Evolutionary conservation across 1,284 basidiomycete genomes (phyloP).

Genomic region (Rhodotorula glutinis): DNA sequence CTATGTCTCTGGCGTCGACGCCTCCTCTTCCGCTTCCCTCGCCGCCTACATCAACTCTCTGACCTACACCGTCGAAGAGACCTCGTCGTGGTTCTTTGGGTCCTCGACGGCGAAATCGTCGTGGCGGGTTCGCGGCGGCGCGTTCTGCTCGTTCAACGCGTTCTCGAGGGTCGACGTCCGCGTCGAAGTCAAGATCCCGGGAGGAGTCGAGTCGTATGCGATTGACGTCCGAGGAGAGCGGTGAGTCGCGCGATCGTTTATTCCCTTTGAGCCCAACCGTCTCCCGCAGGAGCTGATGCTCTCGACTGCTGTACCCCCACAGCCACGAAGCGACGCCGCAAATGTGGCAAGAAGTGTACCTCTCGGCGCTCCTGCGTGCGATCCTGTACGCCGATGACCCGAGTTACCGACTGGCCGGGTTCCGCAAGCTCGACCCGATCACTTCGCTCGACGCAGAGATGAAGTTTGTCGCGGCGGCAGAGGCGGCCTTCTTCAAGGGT

Average conservation of each 20-base stretch:
- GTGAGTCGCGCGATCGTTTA: constrained; percentile 52
- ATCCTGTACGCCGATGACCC: constrained; percentile 95
- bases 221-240: constrained; percentile 91
- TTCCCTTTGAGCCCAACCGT: no score
- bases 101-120: constrained; percentile 58
- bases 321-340: constrained; percentile 89
- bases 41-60: constrained; percentile 98
- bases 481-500: constrained; percentile 88
- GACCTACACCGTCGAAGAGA: constrained; percentile 90
- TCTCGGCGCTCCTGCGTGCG: constrained; percentile 84
- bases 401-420: constrained; percentile 85
- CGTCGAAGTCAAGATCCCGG: constrained; percentile 97
- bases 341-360: constrained; percentile 95
- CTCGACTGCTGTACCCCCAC: not conserved
- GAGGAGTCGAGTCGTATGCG: constrained; percentile 90
- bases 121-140: constrained; percentile 80
- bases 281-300: not conserved
- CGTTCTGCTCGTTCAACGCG: constrained; percentile 98
- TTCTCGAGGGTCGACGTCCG: constrained; percentile 95
- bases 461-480: constrained; percentile 85
- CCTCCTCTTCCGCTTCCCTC: constrained; percentile 92
- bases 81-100: constrained; percentile 83
- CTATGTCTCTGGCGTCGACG: constrained; percentile 89
- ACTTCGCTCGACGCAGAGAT: constrained; percentile 82
- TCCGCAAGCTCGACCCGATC: constrained; percentile 93